These are phyloP conservation scores for Aureobasidium vineae DNA, from an alignment of 2,329 filamentous ascomycete genomes.

Conservation along the genomic window DNA sequence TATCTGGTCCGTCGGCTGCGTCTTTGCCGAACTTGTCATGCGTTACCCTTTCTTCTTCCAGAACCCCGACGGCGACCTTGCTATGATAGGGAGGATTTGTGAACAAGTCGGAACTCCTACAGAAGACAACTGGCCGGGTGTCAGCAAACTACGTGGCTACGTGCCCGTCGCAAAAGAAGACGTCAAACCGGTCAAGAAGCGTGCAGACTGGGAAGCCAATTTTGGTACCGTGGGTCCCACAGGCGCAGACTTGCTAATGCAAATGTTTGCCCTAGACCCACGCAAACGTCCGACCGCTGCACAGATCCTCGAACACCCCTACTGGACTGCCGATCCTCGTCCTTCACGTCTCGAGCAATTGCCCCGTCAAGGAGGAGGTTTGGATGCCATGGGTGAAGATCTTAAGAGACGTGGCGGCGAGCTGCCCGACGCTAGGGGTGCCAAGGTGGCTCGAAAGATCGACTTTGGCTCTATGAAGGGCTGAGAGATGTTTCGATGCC, in stretches of 20 bases:
- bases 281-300: constrained; percentile 74
- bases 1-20: constrained; percentile 88
- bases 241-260: constrained; percentile 84
- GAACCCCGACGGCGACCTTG: constrained; percentile 77
- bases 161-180: constrained; percentile 63
- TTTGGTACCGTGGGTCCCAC: constrained; percentile 79
- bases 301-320: constrained; percentile 75
- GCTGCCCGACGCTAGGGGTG: constrained; percentile 63
- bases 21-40: constrained; percentile 87
- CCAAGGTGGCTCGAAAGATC: constrained; percentile 78
- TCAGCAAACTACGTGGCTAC: constrained; percentile 76
- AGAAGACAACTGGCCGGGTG: constrained; percentile 94
- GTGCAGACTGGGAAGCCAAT: constrained; percentile 69
- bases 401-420: constrained; percentile 73
- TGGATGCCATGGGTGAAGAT: constrained; percentile 77
- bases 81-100: constrained; percentile 81
- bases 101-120: constrained; percentile 84
- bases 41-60: constrained; percentile 70
- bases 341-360: constrained; percentile 80
- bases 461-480: constrained; percentile 63
- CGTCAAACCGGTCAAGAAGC: constrained; percentile 58
- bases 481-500: constrained; percentile 29
- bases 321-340: constrained; percentile 80
- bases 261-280: constrained; percentile 83
- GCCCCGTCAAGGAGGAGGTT: constrained; percentile 70